Evolutionary conservation across 129 eudicot species (phyloP).

Genomic region (Escallonia herrerae): DNA sequence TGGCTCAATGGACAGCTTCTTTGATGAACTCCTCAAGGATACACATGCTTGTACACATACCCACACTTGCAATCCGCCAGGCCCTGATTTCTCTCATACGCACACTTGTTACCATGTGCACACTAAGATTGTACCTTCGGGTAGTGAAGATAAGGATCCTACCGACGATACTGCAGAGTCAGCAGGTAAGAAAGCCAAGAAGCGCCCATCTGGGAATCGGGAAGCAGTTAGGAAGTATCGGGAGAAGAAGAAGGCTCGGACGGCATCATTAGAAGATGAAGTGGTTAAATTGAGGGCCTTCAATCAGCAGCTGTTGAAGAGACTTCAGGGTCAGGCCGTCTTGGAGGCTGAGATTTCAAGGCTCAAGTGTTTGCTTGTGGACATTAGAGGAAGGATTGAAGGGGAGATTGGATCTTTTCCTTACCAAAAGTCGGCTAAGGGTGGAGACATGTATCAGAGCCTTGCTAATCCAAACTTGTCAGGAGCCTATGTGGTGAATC

Average conservation of each 20-base stretch:
- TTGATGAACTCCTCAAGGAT: slow-evolving; percentile 63
- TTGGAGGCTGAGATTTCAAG: slow-evolving; percentile 87
- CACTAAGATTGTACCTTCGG: slow-evolving; percentile 65
- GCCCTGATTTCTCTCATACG: slow-evolving; percentile 88
- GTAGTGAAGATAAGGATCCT: slow-evolving; percentile 53
- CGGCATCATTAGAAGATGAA: slow-evolving; percentile 92
- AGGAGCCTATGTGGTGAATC: slow-evolving; percentile 63
- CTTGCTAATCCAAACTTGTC: slow-evolving; percentile 30
- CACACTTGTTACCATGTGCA: slow-evolving; percentile 97
- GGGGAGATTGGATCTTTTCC: slow-evolving; percentile 97
- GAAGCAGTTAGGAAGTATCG: slow-evolving; percentile 97
- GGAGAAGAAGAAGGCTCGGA: slow-evolving; percentile 90
- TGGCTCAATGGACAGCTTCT: slow-evolving; percentile 65
- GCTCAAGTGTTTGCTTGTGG: slow-evolving; percentile 96
- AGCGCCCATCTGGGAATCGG: slow-evolving; percentile 69
- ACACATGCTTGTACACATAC: slow-evolving; percentile 86
- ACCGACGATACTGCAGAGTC: slow-evolving; percentile 85
- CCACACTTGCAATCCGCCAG: slow-evolving; percentile 93
- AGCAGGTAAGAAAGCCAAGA: slow-evolving; percentile 51
- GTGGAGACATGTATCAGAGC: slow-evolving; percentile 39
- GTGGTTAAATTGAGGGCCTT: slow-evolving; percentile 68
- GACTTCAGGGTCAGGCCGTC: slow-evolving; percentile 75
- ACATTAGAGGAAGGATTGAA: slow-evolving; percentile 91
- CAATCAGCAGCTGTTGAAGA: slow-evolving; percentile 83
- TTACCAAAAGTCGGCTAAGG: slow-evolving; percentile 62